Conservation (phyloP, 768 basidiomycete species). For the Lactarius akahatsu region DNA sequence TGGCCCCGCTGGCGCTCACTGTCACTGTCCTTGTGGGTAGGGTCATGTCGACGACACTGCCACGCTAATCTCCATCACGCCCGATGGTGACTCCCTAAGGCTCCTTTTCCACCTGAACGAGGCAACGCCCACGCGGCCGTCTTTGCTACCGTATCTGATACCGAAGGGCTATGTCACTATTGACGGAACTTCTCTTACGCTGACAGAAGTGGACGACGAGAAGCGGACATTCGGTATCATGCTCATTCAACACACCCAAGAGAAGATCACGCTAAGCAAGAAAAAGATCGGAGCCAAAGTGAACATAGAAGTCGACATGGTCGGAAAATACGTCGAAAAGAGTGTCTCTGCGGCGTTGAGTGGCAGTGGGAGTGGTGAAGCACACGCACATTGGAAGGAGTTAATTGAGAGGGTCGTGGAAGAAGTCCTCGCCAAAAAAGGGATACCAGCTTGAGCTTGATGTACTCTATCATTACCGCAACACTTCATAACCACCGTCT, state of each 20-base stretch:
- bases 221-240: conserved; percentile 77
- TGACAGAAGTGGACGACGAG: conserved; percentile 73
- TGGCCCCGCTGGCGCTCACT: neutral
- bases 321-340: conserved; percentile 89
- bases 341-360: conserved; percentile 69
- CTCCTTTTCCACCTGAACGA: conserved; percentile 74
- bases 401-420: conserved; percentile 61
- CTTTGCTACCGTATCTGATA: conserved; percentile 79
- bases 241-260: conserved; percentile 93
- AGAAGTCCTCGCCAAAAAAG: conserved; percentile 50
- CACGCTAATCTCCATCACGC: conserved; percentile 56
- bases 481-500: neutral
- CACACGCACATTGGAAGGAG: conserved; percentile 36
- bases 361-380: conserved; percentile 48
- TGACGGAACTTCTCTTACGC: conserved; percentile 90
- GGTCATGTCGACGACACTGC: conserved; percentile 94
- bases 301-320: conserved; percentile 95
- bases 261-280: conserved; percentile 74
- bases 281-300: conserved; percentile 80
- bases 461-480: neutral
- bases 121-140: conserved; percentile 55
- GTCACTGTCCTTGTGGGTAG: conserved; percentile 40
- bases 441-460: conserved; percentile 32
- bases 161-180: conserved; percentile 93
- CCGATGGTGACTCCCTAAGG: conserved; percentile 88